Conservation (phyloP, 495 filamentous ascomycete genomes). For the Penicillium pancosmium region DNA sequence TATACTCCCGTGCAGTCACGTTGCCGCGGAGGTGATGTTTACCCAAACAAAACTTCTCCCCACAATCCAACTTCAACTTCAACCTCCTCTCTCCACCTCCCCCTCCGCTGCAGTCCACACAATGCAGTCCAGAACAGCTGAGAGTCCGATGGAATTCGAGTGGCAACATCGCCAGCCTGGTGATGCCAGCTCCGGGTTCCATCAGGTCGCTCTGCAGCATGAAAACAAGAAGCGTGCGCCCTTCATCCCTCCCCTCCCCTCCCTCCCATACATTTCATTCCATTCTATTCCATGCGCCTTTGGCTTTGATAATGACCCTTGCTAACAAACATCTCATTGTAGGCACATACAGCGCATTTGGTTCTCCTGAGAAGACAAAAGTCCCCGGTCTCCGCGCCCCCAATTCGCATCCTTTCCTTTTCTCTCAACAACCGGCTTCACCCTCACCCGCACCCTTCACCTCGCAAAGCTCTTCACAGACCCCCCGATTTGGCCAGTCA, state of each 20-base stretch:
- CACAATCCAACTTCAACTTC: constrained; percentile 6
- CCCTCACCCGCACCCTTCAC: constrained; percentile 21
- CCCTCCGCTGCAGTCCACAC: constrained; percentile 22
- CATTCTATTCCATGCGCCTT: neutral
- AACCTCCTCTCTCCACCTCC: constrained; percentile 16
- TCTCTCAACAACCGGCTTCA: constrained; percentile 38
- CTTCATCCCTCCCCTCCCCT: constrained; percentile 1
- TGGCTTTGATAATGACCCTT: neutral
- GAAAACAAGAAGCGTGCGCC: constrained; percentile 56
- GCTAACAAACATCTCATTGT: constrained; percentile 1
- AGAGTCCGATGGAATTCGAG: constrained; percentile 72
- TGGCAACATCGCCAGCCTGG: constrained; percentile 60
- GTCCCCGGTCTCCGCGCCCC: constrained; percentile 51
- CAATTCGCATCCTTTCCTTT: constrained; percentile 50
- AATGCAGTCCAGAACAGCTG: constrained; percentile 52
- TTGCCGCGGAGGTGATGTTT: constrained; percentile 34
- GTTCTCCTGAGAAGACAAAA: constrained; percentile 53
- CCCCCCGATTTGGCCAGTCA: constrained; percentile 61
- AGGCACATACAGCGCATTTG: constrained; percentile 56
- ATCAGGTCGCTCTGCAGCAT: constrained; percentile 50
- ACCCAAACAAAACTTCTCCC: constrained; percentile 34
- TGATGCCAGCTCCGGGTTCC: constrained; percentile 62
- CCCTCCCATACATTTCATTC: neutral
- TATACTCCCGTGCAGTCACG: constrained; percentile 1
- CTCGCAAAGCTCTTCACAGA: constrained; percentile 8